A percentile compares a stretch with the other conserved stretches of the same genome.
phyloP scores from a whole-genome alignment of 139 green algal species.

The Chlorella ohadii region DNA sequence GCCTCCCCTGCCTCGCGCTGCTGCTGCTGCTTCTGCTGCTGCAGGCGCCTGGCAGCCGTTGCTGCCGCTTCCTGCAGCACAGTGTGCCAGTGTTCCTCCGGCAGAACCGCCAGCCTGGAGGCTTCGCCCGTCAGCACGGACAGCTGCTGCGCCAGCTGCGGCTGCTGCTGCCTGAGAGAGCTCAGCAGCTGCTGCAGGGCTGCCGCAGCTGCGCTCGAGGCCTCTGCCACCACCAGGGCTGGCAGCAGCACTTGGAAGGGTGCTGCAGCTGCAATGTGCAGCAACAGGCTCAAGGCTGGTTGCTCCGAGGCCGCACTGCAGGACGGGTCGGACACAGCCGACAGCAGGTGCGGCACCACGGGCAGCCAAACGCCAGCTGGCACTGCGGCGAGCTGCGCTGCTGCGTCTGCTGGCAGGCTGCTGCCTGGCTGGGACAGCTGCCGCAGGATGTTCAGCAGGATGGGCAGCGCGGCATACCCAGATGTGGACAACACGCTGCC shows the following conservation, averaged over 20 bases:
- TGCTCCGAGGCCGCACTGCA: background rate
- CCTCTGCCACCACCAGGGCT: slow-evolving; percentile 44
- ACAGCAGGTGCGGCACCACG: slow-evolving; percentile 68
- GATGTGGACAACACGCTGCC: background rate
- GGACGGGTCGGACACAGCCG: slow-evolving; percentile 40
- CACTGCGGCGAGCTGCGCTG: background rate
- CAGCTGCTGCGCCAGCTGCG: slow-evolving; percentile 16
- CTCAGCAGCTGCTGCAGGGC: slow-evolving; percentile 5
- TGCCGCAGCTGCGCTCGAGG: slow-evolving; percentile 11
- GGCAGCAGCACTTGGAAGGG: slow-evolving; percentile 72
- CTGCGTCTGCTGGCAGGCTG: background rate
- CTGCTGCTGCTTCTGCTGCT: slow-evolving; percentile 51
- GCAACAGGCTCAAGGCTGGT: slow-evolving; percentile 26
- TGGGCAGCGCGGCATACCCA: background rate
- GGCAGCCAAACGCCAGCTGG: slow-evolving; percentile 56
- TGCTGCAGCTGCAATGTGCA: slow-evolving; percentile 38
- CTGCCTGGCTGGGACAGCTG: background rate
- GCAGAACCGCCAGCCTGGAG: slow-evolving; percentile 62
- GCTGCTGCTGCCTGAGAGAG: slow-evolving; percentile 11
- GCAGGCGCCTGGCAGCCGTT: slow-evolving; percentile 19
- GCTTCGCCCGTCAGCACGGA: slow-evolving; percentile 44
- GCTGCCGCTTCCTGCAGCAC: slow-evolving; percentile 41
- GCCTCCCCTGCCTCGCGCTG: background rate
- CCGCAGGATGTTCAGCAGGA: slow-evolving; percentile 8
- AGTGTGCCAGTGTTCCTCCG: slow-evolving; percentile 72